phyloP scores from a whole-genome alignment of 164 flowering plant genomes.

The Magnolia changhungtana region DNA sequence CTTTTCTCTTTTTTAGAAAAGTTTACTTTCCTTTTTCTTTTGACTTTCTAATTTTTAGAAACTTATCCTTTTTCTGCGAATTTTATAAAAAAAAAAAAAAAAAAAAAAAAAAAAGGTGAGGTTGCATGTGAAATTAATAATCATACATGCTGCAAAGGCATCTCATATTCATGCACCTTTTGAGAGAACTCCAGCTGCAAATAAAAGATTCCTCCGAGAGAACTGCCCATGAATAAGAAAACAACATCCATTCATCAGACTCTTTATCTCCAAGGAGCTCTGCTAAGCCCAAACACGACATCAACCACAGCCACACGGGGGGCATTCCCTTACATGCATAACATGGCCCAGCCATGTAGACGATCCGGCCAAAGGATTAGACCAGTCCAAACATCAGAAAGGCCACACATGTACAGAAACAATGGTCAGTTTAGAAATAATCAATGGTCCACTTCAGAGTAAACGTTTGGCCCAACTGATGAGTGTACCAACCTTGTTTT shows the following conservation, averaged over 20 bases:
- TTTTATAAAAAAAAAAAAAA: too few species aligned
- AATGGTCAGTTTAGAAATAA: neutral
- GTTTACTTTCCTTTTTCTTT: too few species aligned
- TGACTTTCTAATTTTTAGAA: too few species aligned
- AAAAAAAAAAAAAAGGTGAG: too few species aligned
- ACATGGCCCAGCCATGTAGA: neutral
- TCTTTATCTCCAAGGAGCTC: neutral
- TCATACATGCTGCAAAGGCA: neutral
- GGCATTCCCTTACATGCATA: neutral
- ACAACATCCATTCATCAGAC: neutral
- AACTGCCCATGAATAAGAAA: constrained; percentile 22
- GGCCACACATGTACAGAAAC: neutral
- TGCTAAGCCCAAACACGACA: neutral
- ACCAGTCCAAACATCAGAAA: neutral
- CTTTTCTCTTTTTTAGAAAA: too few species aligned
- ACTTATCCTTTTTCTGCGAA: too few species aligned
- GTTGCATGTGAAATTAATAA: too few species aligned
- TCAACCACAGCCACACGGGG: too few species aligned
- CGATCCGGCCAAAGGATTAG: neutral
- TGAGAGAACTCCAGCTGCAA: constrained; percentile 37
- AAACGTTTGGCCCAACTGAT: too few species aligned
- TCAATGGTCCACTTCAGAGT: too few species aligned
- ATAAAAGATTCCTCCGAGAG: constrained; percentile 39
- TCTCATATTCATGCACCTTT: constrained; percentile 10
- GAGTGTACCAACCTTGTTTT: too few species aligned